A percentile compares a stretch with the other conserved stretches of the same genome.
These are phyloP conservation scores for Penicillium dipodomyicola DNA, from an alignment of 495 filamentous ascomycete species.

Conservation along the genomic window DNA sequence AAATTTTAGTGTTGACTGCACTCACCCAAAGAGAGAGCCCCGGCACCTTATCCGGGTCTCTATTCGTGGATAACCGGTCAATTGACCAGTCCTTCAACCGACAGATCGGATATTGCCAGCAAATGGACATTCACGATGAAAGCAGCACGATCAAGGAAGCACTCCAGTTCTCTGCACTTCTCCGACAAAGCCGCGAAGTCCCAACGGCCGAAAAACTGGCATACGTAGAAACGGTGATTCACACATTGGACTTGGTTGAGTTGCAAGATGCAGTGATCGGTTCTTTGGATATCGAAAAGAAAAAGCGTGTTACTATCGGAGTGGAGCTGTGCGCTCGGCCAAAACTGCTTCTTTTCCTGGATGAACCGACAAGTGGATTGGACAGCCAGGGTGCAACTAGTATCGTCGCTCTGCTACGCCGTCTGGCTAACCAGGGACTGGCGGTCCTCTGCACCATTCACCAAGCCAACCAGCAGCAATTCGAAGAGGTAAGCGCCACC, in stretches of 20 bases:
- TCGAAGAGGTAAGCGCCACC: constrained; percentile 57
- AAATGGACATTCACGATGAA: constrained; percentile 83
- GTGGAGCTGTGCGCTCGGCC: constrained; percentile 80
- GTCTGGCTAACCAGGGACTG: constrained; percentile 63
- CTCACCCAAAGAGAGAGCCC: constrained; percentile 73
- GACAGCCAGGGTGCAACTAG: constrained; percentile 74
- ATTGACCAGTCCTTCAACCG: constrained; percentile 73
- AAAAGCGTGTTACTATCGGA: constrained; percentile 72
- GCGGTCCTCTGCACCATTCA: constrained; percentile 69
- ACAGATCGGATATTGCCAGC: constrained; percentile 79
- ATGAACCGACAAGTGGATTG: constrained; percentile 71
- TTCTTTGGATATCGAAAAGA: constrained; percentile 61
- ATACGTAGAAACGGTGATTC: constrained; percentile 79
- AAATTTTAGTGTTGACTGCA: constrained; percentile 61
- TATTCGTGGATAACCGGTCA: constrained; percentile 67
- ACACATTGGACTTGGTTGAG: constrained; percentile 74
- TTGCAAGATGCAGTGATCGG: constrained; percentile 85
- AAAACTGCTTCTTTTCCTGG: constrained; percentile 65
- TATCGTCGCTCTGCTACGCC: constrained; percentile 68
- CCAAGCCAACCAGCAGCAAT: constrained; percentile 72
- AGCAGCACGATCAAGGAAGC: constrained; percentile 82
- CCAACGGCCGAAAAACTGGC: constrained; percentile 69
- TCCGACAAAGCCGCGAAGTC: constrained; percentile 69
- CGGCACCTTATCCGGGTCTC: constrained; percentile 69
- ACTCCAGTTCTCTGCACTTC: constrained; percentile 77